Evolutionary conservation across 1,139 yeast species (phyloP), one percentile per base, ranked within the genome.

Genomic region (Debaryomyces subglobosus): DNA sequence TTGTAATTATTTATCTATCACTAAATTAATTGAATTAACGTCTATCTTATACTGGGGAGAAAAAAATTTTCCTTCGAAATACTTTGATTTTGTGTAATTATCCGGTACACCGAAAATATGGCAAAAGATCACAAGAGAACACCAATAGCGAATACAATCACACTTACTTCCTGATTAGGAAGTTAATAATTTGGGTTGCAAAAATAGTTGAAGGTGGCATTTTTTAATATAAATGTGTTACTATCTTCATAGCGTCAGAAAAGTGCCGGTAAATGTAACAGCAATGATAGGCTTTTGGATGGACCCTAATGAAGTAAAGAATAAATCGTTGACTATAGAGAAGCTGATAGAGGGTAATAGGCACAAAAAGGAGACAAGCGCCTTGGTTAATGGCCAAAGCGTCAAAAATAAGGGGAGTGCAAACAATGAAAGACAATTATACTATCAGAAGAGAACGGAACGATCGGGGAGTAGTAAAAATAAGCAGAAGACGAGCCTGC

Each of bases 51-150:
- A 32, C 18, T 15, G 23, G 43, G 29, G 32, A 29, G 48, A 50
- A 53, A 21, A 21, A 53, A 52, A 27, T 50, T 54, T 54, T 55
- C 51, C 37, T 34, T 32, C 16, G 34, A 25, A 27, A 39, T 30
- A 30, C 27, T 18, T 29, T 20, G 29, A 40, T 34, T 29, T 36
- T 25, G 41, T 38, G 47, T 34, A 15, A 15, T 18, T 21, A 30
- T 41, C 34, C 36, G 27, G 36, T 20, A 29, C 35, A 30, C 43
- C 27, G 9, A n/a, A 32, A 36, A 39, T 3, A 42, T 27, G 39
- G 50, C 45, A 42, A 41, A 38, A 16, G n/a, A 32, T 21, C 24
- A 36, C 46, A 29, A 35, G 35, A 35, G 4, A 10, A 18, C 2
- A 35, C 18, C 12, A 37, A 15, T 29, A 3, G 15, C 6, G n/a